These are phyloP conservation scores for Aspergillus fumigatiaffinis DNA, from an alignment of 2,329 filamentous ascomycete species.

Conservation along the genomic window DNA sequence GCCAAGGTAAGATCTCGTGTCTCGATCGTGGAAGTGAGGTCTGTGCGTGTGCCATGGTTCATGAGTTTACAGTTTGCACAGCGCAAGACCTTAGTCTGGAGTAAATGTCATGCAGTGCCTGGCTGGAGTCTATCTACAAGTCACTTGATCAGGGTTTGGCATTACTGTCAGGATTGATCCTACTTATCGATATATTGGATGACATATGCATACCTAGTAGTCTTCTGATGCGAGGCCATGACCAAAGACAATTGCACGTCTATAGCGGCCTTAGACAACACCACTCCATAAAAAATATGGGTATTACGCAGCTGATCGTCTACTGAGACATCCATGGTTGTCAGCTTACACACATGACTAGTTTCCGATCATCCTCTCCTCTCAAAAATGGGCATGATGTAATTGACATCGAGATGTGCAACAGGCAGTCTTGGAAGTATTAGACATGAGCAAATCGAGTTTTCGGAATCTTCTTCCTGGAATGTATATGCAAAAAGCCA, in stretches of 20 bases:
- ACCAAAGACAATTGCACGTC: not conserved
- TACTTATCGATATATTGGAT: not conserved
- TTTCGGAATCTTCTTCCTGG: not conserved
- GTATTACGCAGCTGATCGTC: not conserved
- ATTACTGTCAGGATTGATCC: not conserved
- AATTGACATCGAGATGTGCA: not conserved
- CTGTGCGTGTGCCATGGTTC: not conserved
- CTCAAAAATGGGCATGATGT: slow-evolving; percentile 4
- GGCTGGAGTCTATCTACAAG: not conserved
- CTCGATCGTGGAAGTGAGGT: not conserved
- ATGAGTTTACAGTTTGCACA: not conserved
- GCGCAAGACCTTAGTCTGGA: not conserved
- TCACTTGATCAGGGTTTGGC: not conserved
- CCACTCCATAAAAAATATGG: not conserved
- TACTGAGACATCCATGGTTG: slow-evolving; percentile 10
- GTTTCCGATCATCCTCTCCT: not conserved
- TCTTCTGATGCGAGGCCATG: not conserved
- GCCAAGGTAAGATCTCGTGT: not conserved
- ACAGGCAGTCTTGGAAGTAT: not conserved
- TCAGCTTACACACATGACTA: slow-evolving; percentile 3
- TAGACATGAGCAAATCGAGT: not conserved
- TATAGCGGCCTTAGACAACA: not conserved
- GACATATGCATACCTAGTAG: not conserved
- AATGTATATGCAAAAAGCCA: not conserved
- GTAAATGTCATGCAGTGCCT: too few species aligned